Percentiles rank a stretch among this genome's conserved stretches.
phyloP scores from a whole-genome alignment of 768 basidiomycete genomes.

The Rossbeevera mucosa region DNA sequence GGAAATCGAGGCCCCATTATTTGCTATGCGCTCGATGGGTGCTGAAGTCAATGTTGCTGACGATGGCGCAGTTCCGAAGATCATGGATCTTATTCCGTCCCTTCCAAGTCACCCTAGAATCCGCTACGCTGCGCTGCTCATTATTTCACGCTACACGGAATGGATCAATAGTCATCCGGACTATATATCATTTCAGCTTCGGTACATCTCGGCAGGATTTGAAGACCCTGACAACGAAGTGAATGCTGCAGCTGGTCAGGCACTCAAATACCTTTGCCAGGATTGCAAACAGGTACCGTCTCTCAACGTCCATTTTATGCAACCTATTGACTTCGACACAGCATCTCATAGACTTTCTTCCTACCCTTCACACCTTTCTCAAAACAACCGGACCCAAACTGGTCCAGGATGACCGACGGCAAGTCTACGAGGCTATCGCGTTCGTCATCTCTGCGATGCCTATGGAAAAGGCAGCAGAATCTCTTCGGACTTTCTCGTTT shows the following conservation, averaged over 20 bases:
- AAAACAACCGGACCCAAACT: conserved; percentile 74
- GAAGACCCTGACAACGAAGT: conserved; percentile 78
- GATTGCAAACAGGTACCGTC: conserved; percentile 79
- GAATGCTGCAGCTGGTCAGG: conserved; percentile 90
- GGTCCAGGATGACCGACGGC: conserved; percentile 79
- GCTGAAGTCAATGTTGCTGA: conserved; percentile 85
- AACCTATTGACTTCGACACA: conserved; percentile 26
- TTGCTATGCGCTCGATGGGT: conserved; percentile 98
- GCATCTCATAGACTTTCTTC: conserved; percentile 90
- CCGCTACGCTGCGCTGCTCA: conserved; percentile 91
- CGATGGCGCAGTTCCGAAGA: conserved; percentile 84
- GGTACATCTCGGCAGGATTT: conserved; percentile 91
- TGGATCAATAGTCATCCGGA: conserved; percentile 91
- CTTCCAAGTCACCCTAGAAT: conserved; percentile 88
- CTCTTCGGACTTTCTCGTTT: conserved; percentile 79
- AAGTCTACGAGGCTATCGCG: conserved; percentile 94
- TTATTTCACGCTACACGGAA: conserved; percentile 93
- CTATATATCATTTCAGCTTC: conserved; percentile 80
- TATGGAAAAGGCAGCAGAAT: conserved; percentile 80
- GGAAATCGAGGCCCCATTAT: conserved; percentile 94
- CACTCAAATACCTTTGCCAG: conserved; percentile 93
- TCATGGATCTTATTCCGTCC: conserved; percentile 89
- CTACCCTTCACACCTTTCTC: conserved; percentile 87
- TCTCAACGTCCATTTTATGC: conserved; percentile 6
- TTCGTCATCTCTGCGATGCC: conserved; percentile 94